These are phyloP conservation scores for Lactarius vividus DNA, from an alignment of 768 basidiomycete genomes.

Conservation along the genomic window DNA sequence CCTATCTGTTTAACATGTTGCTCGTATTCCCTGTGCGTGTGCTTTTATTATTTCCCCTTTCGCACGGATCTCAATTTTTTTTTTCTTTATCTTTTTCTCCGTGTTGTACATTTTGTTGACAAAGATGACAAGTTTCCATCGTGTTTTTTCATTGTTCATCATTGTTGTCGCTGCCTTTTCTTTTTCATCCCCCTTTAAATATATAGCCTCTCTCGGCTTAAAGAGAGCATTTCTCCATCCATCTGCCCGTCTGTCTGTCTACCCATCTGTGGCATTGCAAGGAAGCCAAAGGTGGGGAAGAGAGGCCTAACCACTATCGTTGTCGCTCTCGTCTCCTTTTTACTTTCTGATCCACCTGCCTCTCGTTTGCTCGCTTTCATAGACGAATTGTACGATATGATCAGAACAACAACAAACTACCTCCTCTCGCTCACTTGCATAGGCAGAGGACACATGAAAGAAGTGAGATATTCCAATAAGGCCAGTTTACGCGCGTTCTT, in stretches of 20 bases:
- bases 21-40: neutral
- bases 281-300: neutral
- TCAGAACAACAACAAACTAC: conserved; percentile 2
- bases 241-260: neutral
- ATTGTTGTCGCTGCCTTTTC: neutral
- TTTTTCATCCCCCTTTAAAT: neutral
- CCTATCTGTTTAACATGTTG: neutral
- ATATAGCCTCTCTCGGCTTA: neutral
- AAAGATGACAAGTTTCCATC: neutral
- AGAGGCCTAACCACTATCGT: neutral
- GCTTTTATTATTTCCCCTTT: conserved; percentile 1
- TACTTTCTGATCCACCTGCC: neutral
- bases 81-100: neutral
- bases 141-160: neutral
- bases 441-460: conserved; percentile 2
- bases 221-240: neutral
- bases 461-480: neutral
- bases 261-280: neutral
- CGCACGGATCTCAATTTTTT: neutral
- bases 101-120: neutral
- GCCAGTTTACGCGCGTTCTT: neutral
- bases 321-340: neutral
- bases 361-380: conserved; percentile 18
- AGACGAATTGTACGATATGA: conserved; percentile 24
- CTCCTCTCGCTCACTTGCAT: neutral